These are phyloP conservation scores for Xylaria digitata DNA, from an alignment of 2,329 filamentous ascomycete genomes.

Conservation along the genomic window DNA sequence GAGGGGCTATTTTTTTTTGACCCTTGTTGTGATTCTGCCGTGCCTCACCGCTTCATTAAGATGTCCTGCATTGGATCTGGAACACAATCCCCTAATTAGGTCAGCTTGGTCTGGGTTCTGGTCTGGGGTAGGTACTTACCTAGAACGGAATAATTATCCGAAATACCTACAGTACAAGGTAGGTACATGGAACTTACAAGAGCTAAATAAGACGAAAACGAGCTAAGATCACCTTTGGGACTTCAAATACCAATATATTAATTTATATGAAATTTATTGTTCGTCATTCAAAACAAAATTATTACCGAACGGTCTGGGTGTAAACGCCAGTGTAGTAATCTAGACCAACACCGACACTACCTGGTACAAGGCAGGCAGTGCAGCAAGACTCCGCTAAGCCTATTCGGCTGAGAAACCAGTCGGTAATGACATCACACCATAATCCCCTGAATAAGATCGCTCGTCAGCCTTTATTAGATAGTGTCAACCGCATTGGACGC, in stretches of 20 bases:
- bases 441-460: conserved; percentile 23
- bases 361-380: not conserved
- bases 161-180: not conserved
- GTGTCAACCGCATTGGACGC: conserved; percentile 12
- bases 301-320: no score
- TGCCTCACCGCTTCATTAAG: conserved; percentile 22
- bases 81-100: conserved; percentile 19
- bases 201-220: no score
- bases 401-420: not conserved
- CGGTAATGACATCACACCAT: conserved; percentile 37
- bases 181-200: no score
- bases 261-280: no score
- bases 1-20: conserved; percentile 38
- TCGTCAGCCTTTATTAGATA: conserved; percentile 29
- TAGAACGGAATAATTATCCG: not conserved
- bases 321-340: no score
- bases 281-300: no score
- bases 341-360: not conserved
- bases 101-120: conserved; percentile 6
- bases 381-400: conserved; percentile 27
- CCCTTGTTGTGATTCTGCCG: conserved; percentile 28
- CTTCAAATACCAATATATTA: no score
- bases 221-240: no score
- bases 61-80: conserved; percentile 11
- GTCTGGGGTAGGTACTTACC: not conserved